Evolutionary conservation across 495 filamentous ascomycete genomes (phyloP), one percentile per base, ranked within the genome.

Genomic region (Neurospora africana): DNA sequence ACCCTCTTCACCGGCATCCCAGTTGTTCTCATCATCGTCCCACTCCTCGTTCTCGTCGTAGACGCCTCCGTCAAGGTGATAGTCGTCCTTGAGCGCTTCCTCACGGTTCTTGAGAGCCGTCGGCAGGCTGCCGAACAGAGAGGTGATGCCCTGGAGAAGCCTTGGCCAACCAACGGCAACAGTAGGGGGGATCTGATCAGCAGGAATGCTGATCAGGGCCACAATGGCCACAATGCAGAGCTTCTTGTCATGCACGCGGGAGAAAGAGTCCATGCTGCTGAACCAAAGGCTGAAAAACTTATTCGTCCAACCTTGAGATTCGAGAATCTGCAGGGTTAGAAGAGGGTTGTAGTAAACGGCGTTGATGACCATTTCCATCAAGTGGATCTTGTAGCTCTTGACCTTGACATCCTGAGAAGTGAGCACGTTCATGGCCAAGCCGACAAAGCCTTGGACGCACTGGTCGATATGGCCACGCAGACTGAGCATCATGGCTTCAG

Each of bases 331-430:
- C 37, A 99, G 86, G 73, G 91, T 84, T 72, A 97, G 87, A 38
- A 86, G 79, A 3, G 95, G 93, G 83, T 97, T 97, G 83, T 98
- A 98, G 86, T 98, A 97, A 74, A 98, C 93, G 69, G 91, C 91
- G 82, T 99, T 98, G 86, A 99, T 95, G 69, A 98, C 89, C 92
- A 99, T 97, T 84, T 98, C 96, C 93, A 99, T 97, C 68, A 99
- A 82, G 81, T 98, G 95, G 58, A 99, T 92, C 74, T 91, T 89
- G 83, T 97, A 97, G 15, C 92, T 92, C 85, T 95, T 98, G 76
- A 94, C 85, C 78, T 90, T 92, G 41, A 91, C 85, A 71, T 97
- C 92, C 27, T 82, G 71, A 21, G 85, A 87, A 39, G 85, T 88
- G 44, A 99, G 89, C 37, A 92, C 89, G 35, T 81, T 83, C 95